A percentile compares a stretch with the other conserved stretches of the same genome.
Conservation (phyloP, 495 filamentous ascomycete genomes). For the Annulohypoxylon bovei region DNA sequence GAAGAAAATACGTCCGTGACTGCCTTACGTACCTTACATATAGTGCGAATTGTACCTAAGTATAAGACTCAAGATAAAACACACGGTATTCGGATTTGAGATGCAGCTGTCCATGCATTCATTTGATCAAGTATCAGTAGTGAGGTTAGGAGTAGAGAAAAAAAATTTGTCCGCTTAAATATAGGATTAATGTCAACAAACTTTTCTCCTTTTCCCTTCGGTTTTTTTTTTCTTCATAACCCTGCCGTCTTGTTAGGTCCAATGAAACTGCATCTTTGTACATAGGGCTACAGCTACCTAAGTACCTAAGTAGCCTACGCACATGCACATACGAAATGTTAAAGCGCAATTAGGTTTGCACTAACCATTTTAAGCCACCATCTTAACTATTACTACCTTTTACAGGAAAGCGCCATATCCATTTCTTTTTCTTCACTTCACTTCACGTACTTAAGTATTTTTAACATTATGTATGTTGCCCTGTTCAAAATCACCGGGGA, state of each 20-base stretch:
- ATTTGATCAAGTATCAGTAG: neutral
- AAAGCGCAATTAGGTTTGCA: neutral
- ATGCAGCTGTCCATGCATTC: neutral
- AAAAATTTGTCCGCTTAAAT: neutral
- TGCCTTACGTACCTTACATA: neutral
- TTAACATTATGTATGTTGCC: neutral
- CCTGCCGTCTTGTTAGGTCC: neutral
- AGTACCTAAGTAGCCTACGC: slow-evolving; percentile 11
- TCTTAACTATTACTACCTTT: neutral
- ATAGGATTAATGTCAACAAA: slow-evolving; percentile 5
- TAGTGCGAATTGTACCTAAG: neutral
- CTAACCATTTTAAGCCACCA: neutral
- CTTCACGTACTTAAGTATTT: neutral
- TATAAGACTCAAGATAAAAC: neutral
- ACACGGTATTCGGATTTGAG: neutral
- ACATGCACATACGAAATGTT: neutral
- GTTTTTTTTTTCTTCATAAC: slow-evolving; percentile 1
- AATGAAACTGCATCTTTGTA: slow-evolving; percentile 14
- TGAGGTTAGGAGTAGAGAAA: neutral
- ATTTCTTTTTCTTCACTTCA: slow-evolving; percentile 1
- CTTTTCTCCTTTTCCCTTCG: slow-evolving; percentile 11
- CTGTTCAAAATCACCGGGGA: neutral
- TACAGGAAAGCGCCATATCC: neutral
- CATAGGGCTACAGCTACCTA: slow-evolving; percentile 13
- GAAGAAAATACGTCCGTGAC: neutral